phyloP scores from a whole-genome alignment of 306 rosid genomes.

The Lathyrus tuberosus region DNA sequence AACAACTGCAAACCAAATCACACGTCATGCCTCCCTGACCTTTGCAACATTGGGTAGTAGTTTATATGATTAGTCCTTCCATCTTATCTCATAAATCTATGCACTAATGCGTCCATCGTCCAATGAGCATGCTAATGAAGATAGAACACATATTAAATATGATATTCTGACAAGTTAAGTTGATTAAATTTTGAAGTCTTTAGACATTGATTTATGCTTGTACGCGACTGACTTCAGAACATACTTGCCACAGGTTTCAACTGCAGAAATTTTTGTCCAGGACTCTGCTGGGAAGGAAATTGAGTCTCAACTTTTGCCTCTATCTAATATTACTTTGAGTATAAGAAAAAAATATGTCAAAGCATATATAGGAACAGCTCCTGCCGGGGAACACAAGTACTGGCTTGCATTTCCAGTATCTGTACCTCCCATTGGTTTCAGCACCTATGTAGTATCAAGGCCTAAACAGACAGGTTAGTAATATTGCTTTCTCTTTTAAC shows the following conservation, averaged over 20 bases:
- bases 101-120: conserved; percentile 21
- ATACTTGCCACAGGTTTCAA: conserved; percentile 59
- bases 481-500: conserved; percentile 30
- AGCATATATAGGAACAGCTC: conserved; percentile 64
- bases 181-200: conserved; percentile 1
- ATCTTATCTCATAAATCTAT: conserved; percentile 4
- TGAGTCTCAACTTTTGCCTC: conserved; percentile 77
- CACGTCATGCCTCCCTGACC: too few species aligned
- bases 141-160: conserved; percentile 22
- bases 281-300: conserved; percentile 70
- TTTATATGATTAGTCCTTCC: conserved; percentile 1
- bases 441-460: conserved; percentile 63
- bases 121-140: conserved; percentile 9
- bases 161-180: conserved; percentile 17
- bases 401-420: conserved; percentile 83
- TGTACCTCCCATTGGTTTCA: conserved; percentile 87
- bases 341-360: conserved; percentile 53
- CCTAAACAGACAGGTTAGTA: conserved; percentile 45
- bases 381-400: conserved; percentile 49
- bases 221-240: conserved; percentile 33
- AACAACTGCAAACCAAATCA: too few species aligned
- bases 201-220: conserved; percentile 25
- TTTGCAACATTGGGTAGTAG: background rate
- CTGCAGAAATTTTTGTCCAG: conserved; percentile 57
- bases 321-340: conserved; percentile 53